Evolutionary conservation across 78 protist genomes (phyloP), one percentile per base, ranked within the genome.

Genomic region (Paratrimastix pyriformis): DNA sequence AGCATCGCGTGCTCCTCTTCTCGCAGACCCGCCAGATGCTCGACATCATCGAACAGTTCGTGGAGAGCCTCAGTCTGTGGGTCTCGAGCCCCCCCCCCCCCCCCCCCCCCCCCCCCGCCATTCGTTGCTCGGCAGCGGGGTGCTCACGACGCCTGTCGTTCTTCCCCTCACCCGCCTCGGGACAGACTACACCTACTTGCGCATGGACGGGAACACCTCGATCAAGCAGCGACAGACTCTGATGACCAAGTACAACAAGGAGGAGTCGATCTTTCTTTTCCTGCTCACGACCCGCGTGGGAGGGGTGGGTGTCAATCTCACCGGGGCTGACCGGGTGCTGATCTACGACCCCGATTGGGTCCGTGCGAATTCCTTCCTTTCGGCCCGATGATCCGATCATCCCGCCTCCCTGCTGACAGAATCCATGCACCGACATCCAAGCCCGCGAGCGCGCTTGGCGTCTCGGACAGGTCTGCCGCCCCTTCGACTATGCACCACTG

Each of bases 341-440:
- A 79, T 95, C 32, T 88, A 58, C 64, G 97, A 94, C 64, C 98
- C 98, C 1, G 98, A 92, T 77, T 94, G 98, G 98, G n/a, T n/a
- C n/a, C n/a, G 50, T 45, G 50, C n/a, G n/a, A n/a, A n/a, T n/a
- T n/a, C n/a, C n/a, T n/a, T n/a, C n/a, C n/a, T n/a, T n/a, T n/a
- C n/a, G n/a, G n/a, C n/a, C n/a, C n/a, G n/a, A n/a, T n/a, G n/a
- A n/a, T n/a, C n/a, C n/a, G n/a, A n/a, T n/a, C n/a, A n/a, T n/a
- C n/a, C n/a, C n/a, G n/a, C n/a, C n/a, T n/a, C n/a, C n/a, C n/a
- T n/a, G n/a, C n/a, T n/a, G n/a, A n/a, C n/a, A n/a, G n/a, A 87
- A 87, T 72, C 91, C 91, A 18, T 52, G 78, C 1, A 86, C 71
- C 32, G 91, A 87, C 77, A 26, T 55, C 42, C 96, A 95, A 68